Evolutionary conservation across 1,284 basidiomycete species (phyloP), one percentile per base, ranked within the genome.

Genomic region (Puccinia triticina): DNA sequence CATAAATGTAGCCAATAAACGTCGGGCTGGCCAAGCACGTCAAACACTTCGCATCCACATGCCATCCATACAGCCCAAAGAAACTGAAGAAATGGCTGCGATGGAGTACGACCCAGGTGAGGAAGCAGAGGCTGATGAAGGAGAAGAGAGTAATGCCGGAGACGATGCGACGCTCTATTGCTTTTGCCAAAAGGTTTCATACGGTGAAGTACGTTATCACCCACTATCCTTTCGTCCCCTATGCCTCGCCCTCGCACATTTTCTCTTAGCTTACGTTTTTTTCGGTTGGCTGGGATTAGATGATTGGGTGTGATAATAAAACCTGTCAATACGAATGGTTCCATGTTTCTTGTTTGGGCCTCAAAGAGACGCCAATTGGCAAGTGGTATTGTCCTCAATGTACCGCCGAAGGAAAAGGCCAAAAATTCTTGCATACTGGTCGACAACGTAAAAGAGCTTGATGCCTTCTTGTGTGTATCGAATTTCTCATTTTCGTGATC

Each of bases 231-330:
- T 11, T 72, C 26, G 8, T 29, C 10, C 21, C n/a, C 32, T 26
- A 8, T 29, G 0, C 50, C 32, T 50, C 8, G 16, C 23, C 53
- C 0, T 72, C 21, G 16, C 8, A 4, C 7, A 34, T 57, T n/a
- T 53, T 29, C 5, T 32, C 23, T 7, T 16, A 11, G 46, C 46
- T 46, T 71, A 43, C 23, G 12, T 40, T 1, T 18, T 21, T 72
- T 21, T 34, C 10, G 18, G 26, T 73, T 50, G 26, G 71, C 34
- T 29, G 48, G 48, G 12, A 18, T 66, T 67, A 82, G 79, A 82
- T 82, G 79, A 82, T 82, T 82, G 79, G 79, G 21, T 82, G 79
- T 40, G 79, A 82, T 32, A 82, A 82, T 40, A 82, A 82, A 50
- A 73, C 53, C n/a, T 82, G 79, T 55, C 79, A 59, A 53, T 82